Evolutionary conservation across 345 rosid species (phyloP).

Genomic region (Salix dunnii): DNA sequence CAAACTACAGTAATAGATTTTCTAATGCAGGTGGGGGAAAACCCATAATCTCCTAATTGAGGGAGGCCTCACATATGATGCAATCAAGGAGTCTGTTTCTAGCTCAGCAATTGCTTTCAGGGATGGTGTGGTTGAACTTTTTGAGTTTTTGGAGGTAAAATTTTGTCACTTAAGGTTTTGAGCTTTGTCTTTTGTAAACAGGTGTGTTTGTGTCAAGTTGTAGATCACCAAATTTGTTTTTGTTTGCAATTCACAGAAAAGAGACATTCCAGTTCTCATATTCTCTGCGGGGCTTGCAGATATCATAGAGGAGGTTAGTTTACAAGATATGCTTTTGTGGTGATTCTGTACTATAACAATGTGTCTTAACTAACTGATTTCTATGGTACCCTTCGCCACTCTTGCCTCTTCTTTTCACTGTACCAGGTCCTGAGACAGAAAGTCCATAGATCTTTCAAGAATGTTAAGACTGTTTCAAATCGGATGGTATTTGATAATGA

Average conservation of each 20-base stretch:
- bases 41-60: slow-evolving; percentile 78
- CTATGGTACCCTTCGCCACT: neutral
- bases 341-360: neutral
- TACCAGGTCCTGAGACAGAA: slow-evolving; percentile 83
- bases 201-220: neutral
- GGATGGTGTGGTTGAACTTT: slow-evolving; percentile 72
- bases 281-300: slow-evolving; percentile 98
- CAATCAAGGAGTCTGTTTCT: slow-evolving; percentile 63
- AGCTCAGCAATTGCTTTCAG: slow-evolving; percentile 65
- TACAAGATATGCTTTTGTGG: neutral
- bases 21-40: slow-evolving; percentile 67
- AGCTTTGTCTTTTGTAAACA: neutral
- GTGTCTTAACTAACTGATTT: slow-evolving; percentile 1
- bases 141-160: slow-evolving; percentile 74
- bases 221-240: slow-evolving; percentile 4
- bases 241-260: slow-evolving; percentile 45
- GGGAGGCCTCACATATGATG: slow-evolving; percentile 82
- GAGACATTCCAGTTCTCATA: slow-evolving; percentile 66
- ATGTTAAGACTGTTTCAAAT: slow-evolving; percentile 75
- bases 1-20: slow-evolving; percentile 1
- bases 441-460: slow-evolving; percentile 61
- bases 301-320: slow-evolving; percentile 84
- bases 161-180: neutral
- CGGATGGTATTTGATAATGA: slow-evolving; percentile 61
- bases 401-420: slow-evolving; percentile 6